These are phyloP conservation scores for Penicillium sclerotigenum DNA, from an alignment of 2,329 filamentous ascomycete genomes.

Conservation along the genomic window DNA sequence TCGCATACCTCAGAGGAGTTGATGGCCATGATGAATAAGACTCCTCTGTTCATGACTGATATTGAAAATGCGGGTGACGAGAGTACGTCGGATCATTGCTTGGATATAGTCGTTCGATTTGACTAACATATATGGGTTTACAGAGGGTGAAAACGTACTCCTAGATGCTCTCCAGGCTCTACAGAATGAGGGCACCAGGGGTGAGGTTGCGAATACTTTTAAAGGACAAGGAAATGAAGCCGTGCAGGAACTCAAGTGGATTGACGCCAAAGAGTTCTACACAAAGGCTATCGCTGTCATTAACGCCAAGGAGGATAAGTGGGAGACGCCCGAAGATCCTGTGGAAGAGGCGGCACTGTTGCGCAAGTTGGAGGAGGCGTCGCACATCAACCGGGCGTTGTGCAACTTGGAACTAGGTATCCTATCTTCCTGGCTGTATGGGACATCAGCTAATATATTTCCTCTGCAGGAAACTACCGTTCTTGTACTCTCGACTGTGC, in stretches of 20 bases:
- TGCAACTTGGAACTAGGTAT: constrained; percentile 80
- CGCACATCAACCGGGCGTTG: constrained; percentile 82
- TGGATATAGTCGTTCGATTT: neutral
- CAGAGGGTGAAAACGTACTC: constrained; percentile 69
- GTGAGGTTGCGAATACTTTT: constrained; percentile 79
- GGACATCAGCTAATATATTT: neutral
- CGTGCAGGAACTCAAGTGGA: constrained; percentile 70
- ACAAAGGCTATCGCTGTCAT: constrained; percentile 77
- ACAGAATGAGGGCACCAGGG: constrained; percentile 85
- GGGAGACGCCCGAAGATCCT: constrained; percentile 51
- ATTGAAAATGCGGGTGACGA: constrained; percentile 62
- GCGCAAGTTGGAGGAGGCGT: constrained; percentile 65
- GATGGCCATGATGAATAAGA: constrained; percentile 62
- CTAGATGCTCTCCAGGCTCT: constrained; percentile 85
- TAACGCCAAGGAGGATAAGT: constrained; percentile 57
- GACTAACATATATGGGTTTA: neutral
- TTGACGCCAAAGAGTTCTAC: constrained; percentile 88
- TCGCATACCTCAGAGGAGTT: constrained; percentile 60
- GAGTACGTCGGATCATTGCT: constrained; percentile 34
- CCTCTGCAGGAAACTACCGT: constrained; percentile 69
- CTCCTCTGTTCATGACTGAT: constrained; percentile 93
- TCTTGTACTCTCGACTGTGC: constrained; percentile 83
- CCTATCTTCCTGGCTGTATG: neutral
- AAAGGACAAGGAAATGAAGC: constrained; percentile 90
- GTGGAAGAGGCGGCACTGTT: constrained; percentile 62